Conservation (phyloP, 176 grass and related monocot genomes). For the Oropetium thomaeum region DNA sequence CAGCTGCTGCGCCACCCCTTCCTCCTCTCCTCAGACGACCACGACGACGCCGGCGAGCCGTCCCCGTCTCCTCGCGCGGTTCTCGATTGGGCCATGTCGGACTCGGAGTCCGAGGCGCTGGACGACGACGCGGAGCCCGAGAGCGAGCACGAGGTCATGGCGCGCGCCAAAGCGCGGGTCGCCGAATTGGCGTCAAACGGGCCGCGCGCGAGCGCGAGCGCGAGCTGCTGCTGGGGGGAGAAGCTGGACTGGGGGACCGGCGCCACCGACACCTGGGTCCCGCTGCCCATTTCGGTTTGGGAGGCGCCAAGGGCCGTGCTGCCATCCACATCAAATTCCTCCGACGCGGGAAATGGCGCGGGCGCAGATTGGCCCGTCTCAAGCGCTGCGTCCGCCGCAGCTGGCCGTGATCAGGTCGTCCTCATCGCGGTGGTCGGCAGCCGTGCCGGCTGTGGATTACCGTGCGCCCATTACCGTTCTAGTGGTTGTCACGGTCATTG, state of each 20-base stretch:
- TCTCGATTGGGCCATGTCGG: conserved; percentile 53
- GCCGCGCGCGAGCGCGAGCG: conserved; percentile 30
- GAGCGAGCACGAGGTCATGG: conserved; percentile 44
- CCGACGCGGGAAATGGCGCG: conserved; percentile 13
- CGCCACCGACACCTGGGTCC: conserved; percentile 34
- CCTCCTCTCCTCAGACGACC: conserved; percentile 43
- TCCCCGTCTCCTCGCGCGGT: conserved; percentile 64
- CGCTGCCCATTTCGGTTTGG: background rate
- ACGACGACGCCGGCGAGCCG: background rate
- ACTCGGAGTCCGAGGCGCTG: conserved; percentile 31
- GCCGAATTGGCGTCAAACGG: conserved; percentile 48
- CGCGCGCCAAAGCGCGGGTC: conserved; percentile 52
- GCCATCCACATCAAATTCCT: background rate
- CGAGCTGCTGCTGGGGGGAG: too few relatives aligned
- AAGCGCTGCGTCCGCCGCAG: background rate
- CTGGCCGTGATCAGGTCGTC: background rate
- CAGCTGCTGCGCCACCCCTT: conserved; percentile 73
- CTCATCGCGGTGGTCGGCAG: background rate
- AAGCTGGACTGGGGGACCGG: background rate
- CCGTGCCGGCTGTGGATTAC: background rate
- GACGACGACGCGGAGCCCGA: background rate
- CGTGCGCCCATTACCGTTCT: background rate
- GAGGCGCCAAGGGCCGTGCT: conserved; percentile 5
- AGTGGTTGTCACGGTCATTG: background rate
- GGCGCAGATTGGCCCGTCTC: background rate